A percentile compares a stretch with the other conserved stretches of the same genome.
Conservation (phyloP, 129 eudicot species). For the Chrysanthemum makinoi region DNA sequence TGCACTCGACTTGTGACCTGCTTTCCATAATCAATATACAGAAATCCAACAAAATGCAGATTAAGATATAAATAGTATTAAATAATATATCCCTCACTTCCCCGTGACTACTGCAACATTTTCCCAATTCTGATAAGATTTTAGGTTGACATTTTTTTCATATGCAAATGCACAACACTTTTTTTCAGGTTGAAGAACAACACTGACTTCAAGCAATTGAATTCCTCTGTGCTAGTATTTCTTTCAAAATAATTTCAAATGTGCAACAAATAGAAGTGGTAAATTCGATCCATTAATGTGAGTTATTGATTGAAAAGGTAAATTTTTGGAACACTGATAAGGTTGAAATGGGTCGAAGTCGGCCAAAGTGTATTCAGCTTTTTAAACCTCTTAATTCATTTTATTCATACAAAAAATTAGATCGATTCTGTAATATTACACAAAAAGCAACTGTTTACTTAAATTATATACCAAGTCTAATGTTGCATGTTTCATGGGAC, state of each 20-base stretch:
- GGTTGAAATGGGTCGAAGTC: neutral
- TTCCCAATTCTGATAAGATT: neutral
- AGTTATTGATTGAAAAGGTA: neutral
- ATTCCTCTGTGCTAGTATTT: conserved; percentile 4
- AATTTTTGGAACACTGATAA: neutral
- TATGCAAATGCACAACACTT: neutral
- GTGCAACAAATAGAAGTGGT: conserved; percentile 4
- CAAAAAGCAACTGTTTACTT: neutral
- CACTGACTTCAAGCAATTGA: neutral
- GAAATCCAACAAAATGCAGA: conserved; percentile 7
- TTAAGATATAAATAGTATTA: conserved; percentile 1
- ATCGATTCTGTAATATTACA: neutral
- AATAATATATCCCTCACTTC: neutral
- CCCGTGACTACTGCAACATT: neutral
- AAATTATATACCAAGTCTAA: conserved; percentile 13
- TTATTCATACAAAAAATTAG: neutral
- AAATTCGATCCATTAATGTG: neutral
- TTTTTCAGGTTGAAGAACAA: neutral
- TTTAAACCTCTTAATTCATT: neutral
- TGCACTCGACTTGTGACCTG: conserved; percentile 76
- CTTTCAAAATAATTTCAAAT: neutral
- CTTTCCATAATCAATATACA: conserved; percentile 16
- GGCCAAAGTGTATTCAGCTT: neutral
- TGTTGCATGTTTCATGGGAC: conserved; percentile 11
- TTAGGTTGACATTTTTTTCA: neutral